These are phyloP conservation scores for Dioscorea zingiberensis DNA, from an alignment of 106 monocot genomes.

Conservation along the genomic window DNA sequence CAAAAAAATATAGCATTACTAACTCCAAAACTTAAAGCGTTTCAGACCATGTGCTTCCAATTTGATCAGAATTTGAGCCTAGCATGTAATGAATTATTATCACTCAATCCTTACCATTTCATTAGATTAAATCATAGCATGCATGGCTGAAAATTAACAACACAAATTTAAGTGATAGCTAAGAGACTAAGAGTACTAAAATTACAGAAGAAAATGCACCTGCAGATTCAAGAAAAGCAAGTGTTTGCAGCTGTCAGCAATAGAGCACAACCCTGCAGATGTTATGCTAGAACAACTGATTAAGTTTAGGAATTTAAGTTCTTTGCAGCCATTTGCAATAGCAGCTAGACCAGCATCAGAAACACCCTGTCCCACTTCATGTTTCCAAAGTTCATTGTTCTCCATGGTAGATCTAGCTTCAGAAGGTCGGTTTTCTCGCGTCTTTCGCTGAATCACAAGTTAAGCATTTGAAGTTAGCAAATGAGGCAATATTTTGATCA, in stretches of 20 bases:
- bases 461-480: neutral
- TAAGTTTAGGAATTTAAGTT: slow-evolving; percentile 70
- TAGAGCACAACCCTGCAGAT: slow-evolving; percentile 51
- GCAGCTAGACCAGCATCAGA: slow-evolving; percentile 63
- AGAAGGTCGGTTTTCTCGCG: slow-evolving; percentile 10
- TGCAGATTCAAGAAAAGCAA: slow-evolving; percentile 74
- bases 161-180: neutral
- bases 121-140: neutral
- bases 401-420: slow-evolving; percentile 3
- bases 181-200: too few species aligned
- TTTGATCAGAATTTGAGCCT: too few species aligned
- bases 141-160: neutral
- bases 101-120: too few species aligned
- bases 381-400: slow-evolving; percentile 22
- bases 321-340: slow-evolving; percentile 54
- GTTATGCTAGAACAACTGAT: slow-evolving; percentile 83
- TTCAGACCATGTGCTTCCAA: too few species aligned
- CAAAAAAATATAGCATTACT: too few species aligned
- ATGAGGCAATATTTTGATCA: neutral
- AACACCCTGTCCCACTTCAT: slow-evolving; percentile 22
- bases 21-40: too few species aligned
- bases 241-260: slow-evolving; percentile 62
- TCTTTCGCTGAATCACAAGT: slow-evolving; percentile 43
- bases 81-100: too few species aligned
- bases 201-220: slow-evolving; percentile 22